Evolutionary conservation across 2,329 filamentous ascomycete species (phyloP).

Genomic region (Beauveria sp.): DNA sequence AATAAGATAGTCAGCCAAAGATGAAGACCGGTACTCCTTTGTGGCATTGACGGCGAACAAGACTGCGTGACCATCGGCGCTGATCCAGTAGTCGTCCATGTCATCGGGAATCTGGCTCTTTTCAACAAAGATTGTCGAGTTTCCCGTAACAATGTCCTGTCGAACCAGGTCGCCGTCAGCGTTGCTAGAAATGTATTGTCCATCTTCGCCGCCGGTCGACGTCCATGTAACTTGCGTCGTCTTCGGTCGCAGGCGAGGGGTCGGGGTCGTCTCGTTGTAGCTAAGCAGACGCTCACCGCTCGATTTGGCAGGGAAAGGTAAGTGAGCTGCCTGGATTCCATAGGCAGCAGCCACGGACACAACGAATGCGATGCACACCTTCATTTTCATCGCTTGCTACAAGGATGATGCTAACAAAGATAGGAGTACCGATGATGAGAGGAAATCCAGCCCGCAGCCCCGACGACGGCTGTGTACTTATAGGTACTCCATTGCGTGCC

Average conservation of each 20-base stretch:
- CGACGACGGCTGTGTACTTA: neutral
- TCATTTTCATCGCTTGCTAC: neutral
- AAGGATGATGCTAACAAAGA: too few species aligned
- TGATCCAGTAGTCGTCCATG: constrained; percentile 53
- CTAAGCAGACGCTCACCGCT: constrained; percentile 48
- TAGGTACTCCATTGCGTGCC: neutral
- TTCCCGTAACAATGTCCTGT: constrained; percentile 52
- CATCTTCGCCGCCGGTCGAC: constrained; percentile 45
- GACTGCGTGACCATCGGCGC: constrained; percentile 49
- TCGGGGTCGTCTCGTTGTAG: constrained; percentile 52
- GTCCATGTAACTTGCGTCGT: constrained; percentile 50
- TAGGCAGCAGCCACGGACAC: neutral
- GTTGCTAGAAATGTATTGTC: constrained; percentile 49
- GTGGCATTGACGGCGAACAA: constrained; percentile 59
- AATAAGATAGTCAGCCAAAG: constrained; percentile 59
- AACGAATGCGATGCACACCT: neutral
- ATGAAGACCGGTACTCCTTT: constrained; percentile 62
- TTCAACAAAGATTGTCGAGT: constrained; percentile 45
- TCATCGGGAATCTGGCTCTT: constrained; percentile 49
- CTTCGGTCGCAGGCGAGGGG: constrained; percentile 36
- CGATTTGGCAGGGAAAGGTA: constrained; percentile 34
- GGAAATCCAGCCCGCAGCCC: neutral
- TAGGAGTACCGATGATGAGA: neutral
- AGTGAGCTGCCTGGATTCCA: neutral
- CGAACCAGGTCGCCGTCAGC: constrained; percentile 48